Percentiles rank a stretch among this genome's conserved stretches.
Conservation (phyloP, 2,329 filamentous ascomycete species). For the Blastomyces gilchristii region DNA sequence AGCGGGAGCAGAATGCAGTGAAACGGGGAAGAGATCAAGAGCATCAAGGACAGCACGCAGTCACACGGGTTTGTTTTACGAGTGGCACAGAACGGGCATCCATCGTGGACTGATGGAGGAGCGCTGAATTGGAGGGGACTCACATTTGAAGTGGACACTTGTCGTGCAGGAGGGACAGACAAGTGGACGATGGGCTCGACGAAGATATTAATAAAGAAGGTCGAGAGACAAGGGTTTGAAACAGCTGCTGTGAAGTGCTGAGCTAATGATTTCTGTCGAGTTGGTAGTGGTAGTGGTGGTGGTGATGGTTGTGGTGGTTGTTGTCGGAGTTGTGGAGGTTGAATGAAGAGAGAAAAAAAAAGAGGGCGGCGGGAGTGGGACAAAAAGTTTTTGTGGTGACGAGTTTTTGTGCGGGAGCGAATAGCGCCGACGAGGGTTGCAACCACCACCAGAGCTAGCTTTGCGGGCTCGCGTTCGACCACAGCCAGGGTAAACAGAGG, state of each 20-base stretch:
- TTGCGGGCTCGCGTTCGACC: too few relatives aligned
- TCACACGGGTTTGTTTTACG: not conserved
- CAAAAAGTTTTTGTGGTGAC: constrained; percentile 1
- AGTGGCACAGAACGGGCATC: not conserved
- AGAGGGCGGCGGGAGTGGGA: not conserved
- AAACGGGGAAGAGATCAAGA: not conserved
- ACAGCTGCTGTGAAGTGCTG: not conserved
- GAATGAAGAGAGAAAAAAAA: not conserved
- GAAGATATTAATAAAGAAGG: not conserved
- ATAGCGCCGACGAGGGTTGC: not conserved
- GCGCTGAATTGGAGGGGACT: not conserved
- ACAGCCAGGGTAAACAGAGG: too few relatives aligned
- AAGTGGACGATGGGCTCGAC: not conserved
- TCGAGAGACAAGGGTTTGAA: not conserved
- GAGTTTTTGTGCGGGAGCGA: constrained; percentile 3
- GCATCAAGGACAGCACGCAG: not conserved
- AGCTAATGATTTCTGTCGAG: not conserved
- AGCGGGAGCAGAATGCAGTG: not conserved
- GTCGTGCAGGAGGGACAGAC: not conserved
- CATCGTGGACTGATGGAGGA: not conserved
- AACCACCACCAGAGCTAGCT: not conserved
- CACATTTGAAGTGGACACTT: not conserved
- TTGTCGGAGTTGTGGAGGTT: not conserved
- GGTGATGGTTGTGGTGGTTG: too few relatives aligned
- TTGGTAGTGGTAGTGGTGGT: not conserved